Conservation (phyloP, 345 rosid species). For the Salix viminalis region DNA sequence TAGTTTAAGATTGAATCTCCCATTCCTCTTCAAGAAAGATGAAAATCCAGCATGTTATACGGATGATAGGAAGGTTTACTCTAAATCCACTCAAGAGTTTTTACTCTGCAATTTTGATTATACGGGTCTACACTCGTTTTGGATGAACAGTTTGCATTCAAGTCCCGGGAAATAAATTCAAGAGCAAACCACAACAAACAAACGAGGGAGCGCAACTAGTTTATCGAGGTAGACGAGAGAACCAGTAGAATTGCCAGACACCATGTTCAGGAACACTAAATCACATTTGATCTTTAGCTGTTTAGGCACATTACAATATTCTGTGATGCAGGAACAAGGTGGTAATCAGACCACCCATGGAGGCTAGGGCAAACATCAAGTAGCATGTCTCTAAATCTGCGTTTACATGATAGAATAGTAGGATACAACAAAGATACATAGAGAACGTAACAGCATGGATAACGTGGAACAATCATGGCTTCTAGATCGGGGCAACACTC, state of each 20-base stretch:
- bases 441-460: constrained; percentile 17
- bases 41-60: not conserved
- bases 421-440: constrained; percentile 15
- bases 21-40: not conserved
- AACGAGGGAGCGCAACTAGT: not conserved
- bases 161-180: not conserved
- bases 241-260: not conserved
- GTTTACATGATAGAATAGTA: constrained; percentile 24
- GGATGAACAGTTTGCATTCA: not conserved
- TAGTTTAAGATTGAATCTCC: not conserved
- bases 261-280: not conserved
- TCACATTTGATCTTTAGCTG: constrained; percentile 3
- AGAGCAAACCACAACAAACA: not conserved
- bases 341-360: constrained; percentile 3
- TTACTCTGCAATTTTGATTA: not conserved
- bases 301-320: constrained; percentile 3
- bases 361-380: constrained; percentile 6
- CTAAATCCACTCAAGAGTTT: not conserved
- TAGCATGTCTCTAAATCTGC: constrained; percentile 26
- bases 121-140: not conserved
- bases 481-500: constrained; percentile 16
- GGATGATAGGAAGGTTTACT: not conserved
- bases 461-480: constrained; percentile 21
- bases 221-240: not conserved
- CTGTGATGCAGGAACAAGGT: not conserved